Base-by-base conservation (phyloP, 2,329 filamentous ascomycete species). In the Cladophialophora bantiana region DNA sequence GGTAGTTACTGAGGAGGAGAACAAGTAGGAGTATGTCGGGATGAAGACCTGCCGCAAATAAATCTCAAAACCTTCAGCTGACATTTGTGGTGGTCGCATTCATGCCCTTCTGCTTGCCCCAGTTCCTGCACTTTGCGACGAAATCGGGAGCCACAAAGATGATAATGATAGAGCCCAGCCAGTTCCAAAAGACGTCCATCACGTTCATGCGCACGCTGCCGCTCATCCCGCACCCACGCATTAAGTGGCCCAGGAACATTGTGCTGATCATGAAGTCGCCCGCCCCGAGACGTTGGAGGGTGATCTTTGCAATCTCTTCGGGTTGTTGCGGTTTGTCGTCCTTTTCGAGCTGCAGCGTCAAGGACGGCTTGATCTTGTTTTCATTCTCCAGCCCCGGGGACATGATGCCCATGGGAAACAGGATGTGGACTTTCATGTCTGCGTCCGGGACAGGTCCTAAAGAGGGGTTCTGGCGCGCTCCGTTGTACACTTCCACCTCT, bases 401-500 rank as follows among this genome's bases (percentile, higher is more conserved):
- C 13, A 88, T 83, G 70, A 99, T 98, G 2, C 90, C 92, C 61
- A 91, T 94, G 0, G 95, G 95, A 73, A 89, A 91, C 12, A 98
- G 87, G 50, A 92, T 86, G 74, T 96, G 92, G 20, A 97, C 84
- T 73, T 90, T 88, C 62, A 98, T 89, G 66, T 89, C 86, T 52
- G 90, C 86, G 61, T 90, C 78, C 0, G 84, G 83, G 1, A 82
- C 80, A 9, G 74, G 72, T 15, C 73, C 70, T 2, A 78, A 74
- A 6, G 66, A 57, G 10, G 56, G 34, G 10, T 48, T 50, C 52
- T 68, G 77, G 9, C 84, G 80, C 20, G 85, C 83, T 52, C 86
- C 90, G 53, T 94, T 93, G 82, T 98, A 99, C 59, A 97, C 82
- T 73, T 93, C 83, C 52, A 96, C 82, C 80, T 99, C 95, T 75